Evolutionary conservation across 805 yeast genomes (phyloP).

Genomic region (Scheffersomyces amazonensis): DNA sequence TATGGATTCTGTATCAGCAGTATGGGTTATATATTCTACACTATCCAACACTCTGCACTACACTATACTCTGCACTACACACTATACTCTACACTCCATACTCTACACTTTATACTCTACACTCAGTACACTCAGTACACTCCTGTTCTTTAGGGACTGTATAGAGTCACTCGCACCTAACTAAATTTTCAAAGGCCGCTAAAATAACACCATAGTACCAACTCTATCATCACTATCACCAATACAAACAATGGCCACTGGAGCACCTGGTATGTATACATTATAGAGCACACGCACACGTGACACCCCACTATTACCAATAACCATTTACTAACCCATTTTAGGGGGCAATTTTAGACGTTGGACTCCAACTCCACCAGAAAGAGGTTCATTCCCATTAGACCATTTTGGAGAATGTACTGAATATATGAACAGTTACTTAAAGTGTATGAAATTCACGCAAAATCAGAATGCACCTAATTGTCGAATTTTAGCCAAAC

Average conservation of each 20-base stretch:
- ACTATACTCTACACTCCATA: too few relatives aligned
- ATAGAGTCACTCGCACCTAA: too few relatives aligned
- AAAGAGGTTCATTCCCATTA: constrained; percentile 92
- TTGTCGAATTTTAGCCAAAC: constrained; percentile 80
- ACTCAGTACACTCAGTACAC: too few relatives aligned
- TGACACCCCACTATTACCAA: not conserved
- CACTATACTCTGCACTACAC: too few relatives aligned
- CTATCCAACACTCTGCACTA: too few relatives aligned
- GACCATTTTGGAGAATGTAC: constrained; percentile 88
- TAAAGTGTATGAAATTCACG: constrained; percentile 74
- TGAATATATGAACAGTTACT: constrained; percentile 67
- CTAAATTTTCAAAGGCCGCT: too few relatives aligned
- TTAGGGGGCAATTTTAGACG: constrained; percentile 25
- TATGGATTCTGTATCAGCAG: too few relatives aligned
- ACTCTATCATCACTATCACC: too few relatives aligned
- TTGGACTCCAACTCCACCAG: constrained; percentile 89
- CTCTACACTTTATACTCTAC: too few relatives aligned
- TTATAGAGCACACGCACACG: not conserved
- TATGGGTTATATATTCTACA: too few relatives aligned
- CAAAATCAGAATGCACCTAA: constrained; percentile 86
- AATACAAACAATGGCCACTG: constrained; percentile 35
- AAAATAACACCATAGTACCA: too few relatives aligned
- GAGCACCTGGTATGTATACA: constrained; percentile 31
- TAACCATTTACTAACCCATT: constrained; percentile 5
- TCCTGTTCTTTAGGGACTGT: too few relatives aligned